Conservation (phyloP, 805 yeast genomes). For the Lipomyces japonicus region DNA sequence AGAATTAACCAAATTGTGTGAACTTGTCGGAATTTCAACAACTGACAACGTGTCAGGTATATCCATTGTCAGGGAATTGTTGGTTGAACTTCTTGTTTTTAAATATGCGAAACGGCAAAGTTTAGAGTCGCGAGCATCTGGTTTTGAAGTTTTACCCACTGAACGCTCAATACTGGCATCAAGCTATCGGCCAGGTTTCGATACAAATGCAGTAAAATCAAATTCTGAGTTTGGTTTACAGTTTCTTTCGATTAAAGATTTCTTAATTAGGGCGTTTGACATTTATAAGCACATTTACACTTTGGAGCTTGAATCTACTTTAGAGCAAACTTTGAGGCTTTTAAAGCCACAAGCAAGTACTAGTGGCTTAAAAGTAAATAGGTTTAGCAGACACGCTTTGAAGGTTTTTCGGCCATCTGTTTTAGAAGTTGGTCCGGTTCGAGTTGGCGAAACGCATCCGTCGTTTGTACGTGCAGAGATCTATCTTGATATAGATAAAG, state of each 20-base stretch:
- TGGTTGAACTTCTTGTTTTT: constrained; percentile 27
- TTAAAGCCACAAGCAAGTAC: constrained; percentile 22
- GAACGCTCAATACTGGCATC: constrained; percentile 3
- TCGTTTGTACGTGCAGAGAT: constrained; percentile 32
- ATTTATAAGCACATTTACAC: constrained; percentile 29
- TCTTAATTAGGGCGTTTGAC: constrained; percentile 31
- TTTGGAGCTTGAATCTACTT: constrained; percentile 28
- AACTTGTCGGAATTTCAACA: constrained; percentile 14
- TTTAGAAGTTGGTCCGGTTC: constrained; percentile 29
- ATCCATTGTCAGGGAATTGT: constrained; percentile 11
- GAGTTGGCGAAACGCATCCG: constrained; percentile 32
- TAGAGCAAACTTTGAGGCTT: constrained; percentile 29
- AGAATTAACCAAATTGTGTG: constrained; percentile 26
- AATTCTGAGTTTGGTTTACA: constrained; percentile 34
- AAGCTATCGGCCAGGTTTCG: background rate
- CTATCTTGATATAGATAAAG: constrained; percentile 27
- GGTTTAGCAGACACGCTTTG: constrained; percentile 32
- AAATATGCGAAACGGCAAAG: constrained; percentile 13
- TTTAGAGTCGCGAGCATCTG: background rate
- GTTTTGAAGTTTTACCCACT: constrained; percentile 12
- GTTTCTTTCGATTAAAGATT: constrained; percentile 35
- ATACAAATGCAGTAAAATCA: background rate
- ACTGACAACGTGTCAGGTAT: constrained; percentile 3
- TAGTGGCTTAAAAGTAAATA: constrained; percentile 20
- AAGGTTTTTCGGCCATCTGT: constrained; percentile 24